Evolutionary conservation across 805 yeast genomes (phyloP).

Genomic region (Hanseniaspora guilliermondii): DNA sequence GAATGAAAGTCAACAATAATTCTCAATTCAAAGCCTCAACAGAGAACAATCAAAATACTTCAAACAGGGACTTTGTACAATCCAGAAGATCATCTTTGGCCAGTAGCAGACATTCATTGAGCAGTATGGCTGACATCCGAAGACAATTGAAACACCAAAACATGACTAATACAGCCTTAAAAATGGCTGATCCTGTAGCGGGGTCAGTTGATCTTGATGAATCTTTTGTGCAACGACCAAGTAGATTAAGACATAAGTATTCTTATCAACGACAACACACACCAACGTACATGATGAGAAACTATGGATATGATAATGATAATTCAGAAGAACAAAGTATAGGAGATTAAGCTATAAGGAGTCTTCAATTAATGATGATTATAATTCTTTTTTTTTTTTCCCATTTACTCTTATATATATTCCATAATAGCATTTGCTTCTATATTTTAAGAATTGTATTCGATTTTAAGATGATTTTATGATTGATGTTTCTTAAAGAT

Average conservation of each 20-base stretch:
- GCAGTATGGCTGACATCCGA: constrained; percentile 1
- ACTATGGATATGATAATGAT: constrained; percentile 1
- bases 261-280: not conserved
- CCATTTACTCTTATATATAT: no score
- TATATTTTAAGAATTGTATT: no score
- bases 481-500: no score
- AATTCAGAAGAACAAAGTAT: constrained; percentile 9
- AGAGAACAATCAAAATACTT: not conserved
- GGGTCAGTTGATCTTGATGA: constrained; percentile 10
- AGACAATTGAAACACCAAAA: constrained; percentile 6
- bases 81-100: constrained; percentile 3
- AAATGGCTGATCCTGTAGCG: constrained; percentile 13
- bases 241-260: not conserved
- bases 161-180: constrained; percentile 6
- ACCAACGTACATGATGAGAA: not conserved
- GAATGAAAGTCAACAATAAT: not conserved
- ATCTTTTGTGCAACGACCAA: not conserved
- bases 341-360: not conserved
- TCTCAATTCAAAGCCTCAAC: no score
- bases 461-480: no score
- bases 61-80: not conserved
- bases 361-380: not conserved
- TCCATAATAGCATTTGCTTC: no score
- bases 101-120: constrained; percentile 7
- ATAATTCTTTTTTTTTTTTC: not conserved